Percentiles rank a stretch among this genome's conserved stretches.
Evolutionary conservation across 2,329 filamentous ascomycete species (phyloP).

Genomic region (Dactylonectria estremocensis): DNA sequence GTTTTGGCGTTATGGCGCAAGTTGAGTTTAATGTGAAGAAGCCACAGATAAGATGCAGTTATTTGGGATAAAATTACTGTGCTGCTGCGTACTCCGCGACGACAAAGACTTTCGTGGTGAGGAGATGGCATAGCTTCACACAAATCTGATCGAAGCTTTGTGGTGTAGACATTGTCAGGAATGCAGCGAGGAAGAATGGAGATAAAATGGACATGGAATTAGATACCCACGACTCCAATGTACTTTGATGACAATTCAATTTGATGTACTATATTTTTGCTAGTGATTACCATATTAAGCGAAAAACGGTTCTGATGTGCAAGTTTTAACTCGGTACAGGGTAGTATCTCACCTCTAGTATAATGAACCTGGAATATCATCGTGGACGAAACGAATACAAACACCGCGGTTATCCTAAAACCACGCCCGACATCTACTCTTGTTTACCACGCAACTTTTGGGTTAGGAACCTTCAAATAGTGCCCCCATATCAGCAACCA

Average conservation of each 20-base stretch:
- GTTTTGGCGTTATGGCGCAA: conserved; percentile 41
- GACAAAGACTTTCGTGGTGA: conserved; percentile 4
- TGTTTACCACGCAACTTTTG: too few relatives aligned
- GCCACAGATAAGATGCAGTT: conserved; percentile 3
- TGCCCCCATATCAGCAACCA: too few relatives aligned
- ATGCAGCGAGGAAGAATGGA: conserved; percentile 6
- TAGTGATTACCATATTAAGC: neutral
- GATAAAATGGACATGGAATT: conserved; percentile 28
- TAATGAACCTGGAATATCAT: too few relatives aligned
- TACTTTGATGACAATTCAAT: conserved; percentile 21
- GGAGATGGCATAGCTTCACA: conserved; percentile 3
- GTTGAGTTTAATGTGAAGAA: conserved; percentile 19
- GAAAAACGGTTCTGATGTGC: neutral
- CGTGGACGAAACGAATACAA: too few relatives aligned
- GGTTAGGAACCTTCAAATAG: too few relatives aligned
- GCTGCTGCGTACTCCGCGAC: neutral
- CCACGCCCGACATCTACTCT: too few relatives aligned
- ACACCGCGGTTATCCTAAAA: too few relatives aligned
- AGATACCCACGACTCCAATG: conserved; percentile 33
- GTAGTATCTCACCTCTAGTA: too few relatives aligned
- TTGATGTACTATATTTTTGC: neutral
- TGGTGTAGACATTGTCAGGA: conserved; percentile 15
- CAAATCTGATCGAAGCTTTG: neutral
- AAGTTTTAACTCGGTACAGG: neutral
- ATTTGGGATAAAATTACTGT: conserved; percentile 14